phyloP scores from a whole-genome alignment of 768 basidiomycete species.

The Kwoniella bestiolae region DNA sequence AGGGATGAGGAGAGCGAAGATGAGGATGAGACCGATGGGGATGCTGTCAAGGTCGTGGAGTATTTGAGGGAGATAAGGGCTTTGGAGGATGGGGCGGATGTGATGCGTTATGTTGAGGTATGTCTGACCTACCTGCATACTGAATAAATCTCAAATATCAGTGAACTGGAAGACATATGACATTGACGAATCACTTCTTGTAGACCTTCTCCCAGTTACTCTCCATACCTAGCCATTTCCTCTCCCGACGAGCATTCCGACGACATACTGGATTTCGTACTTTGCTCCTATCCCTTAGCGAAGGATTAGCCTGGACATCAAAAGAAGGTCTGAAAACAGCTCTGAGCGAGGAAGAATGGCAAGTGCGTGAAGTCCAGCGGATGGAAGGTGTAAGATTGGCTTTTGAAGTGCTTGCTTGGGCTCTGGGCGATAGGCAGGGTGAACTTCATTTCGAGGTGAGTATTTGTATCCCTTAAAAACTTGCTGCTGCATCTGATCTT shows the following conservation, averaged over 20 bases:
- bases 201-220: slow-evolving; percentile 42
- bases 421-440: slow-evolving; percentile 33
- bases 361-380: slow-evolving; percentile 48
- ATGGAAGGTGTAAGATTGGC: slow-evolving; percentile 43
- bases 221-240: slow-evolving; percentile 21
- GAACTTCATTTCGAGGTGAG: slow-evolving; percentile 36
- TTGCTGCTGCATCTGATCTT: not conserved
- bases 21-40: slow-evolving; percentile 37
- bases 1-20: slow-evolving; percentile 24
- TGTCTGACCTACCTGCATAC: not conserved
- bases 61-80: slow-evolving; percentile 34
- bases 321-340: not conserved
- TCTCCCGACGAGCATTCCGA: slow-evolving; percentile 40
- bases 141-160: too few species aligned
- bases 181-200: not conserved
- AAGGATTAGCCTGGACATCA: slow-evolving; percentile 28
- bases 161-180: too few species aligned
- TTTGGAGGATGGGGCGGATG: slow-evolving; percentile 16
- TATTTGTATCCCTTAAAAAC: not conserved
- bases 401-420: slow-evolving; percentile 43
- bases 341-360: slow-evolving; percentile 30
- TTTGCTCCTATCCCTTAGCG: slow-evolving; percentile 14
- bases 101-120: slow-evolving; percentile 46
- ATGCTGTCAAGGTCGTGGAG: slow-evolving; percentile 30
- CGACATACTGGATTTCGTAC: slow-evolving; percentile 40